Conservation (phyloP, 345 rosid genomes). For the Eucalyptus urophylla region DNA sequence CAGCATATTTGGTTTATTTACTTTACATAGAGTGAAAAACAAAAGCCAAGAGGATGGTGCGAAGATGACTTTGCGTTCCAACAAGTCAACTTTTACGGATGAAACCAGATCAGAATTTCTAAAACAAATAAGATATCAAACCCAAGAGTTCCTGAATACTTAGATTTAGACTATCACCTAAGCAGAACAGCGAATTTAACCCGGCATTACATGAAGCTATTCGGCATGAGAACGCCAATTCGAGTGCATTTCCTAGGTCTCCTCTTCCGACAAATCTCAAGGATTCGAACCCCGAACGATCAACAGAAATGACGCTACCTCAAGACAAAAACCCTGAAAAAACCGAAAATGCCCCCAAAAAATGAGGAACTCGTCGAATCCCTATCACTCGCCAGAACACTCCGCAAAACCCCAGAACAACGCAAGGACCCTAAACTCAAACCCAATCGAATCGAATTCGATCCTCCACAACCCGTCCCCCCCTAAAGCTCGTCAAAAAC, state of each 20-base stretch:
- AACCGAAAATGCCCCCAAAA: neutral
- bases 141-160: neutral
- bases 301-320: neutral
- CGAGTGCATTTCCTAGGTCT: neutral
- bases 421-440: neutral
- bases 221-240: neutral
- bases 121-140: neutral
- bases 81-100: neutral
- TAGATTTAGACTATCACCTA: neutral
- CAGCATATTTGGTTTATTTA: neutral
- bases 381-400: neutral
- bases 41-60: neutral
- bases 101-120: neutral
- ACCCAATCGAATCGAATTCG: neutral
- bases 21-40: neutral
- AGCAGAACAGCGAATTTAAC: neutral
- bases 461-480: neutral
- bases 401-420: neutral
- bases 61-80: neutral
- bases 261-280: neutral
- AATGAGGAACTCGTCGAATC: neutral
- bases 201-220: neutral
- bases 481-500: neutral
- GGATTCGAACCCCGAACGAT: neutral
- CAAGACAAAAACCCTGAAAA: neutral